A percentile compares a stretch with the other conserved stretches of the same genome.
These are phyloP conservation scores for Starmerella etchellsii DNA, from an alignment of 805 yeast genomes.

Conservation along the genomic window DNA sequence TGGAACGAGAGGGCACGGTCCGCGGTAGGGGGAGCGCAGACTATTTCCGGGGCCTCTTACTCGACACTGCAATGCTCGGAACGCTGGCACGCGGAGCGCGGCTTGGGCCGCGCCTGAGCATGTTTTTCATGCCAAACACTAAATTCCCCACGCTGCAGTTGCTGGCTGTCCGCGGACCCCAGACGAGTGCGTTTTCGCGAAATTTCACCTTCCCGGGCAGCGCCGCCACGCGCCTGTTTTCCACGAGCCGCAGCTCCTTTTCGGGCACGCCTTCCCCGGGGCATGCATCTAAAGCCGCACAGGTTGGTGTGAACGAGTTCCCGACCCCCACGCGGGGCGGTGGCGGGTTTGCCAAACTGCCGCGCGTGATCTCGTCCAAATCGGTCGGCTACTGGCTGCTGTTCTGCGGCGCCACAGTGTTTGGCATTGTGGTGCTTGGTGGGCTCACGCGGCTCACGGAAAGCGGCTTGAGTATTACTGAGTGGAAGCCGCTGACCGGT, in stretches of 20 bases:
- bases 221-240: background rate
- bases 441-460: conserved; percentile 93
- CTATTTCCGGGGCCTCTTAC: no score
- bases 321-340: conserved; percentile 11
- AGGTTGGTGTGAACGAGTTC: conserved; percentile 16
- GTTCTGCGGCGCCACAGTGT: conserved; percentile 76
- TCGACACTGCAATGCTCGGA: no score
- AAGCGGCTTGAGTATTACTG: conserved; percentile 90
- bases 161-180: background rate
- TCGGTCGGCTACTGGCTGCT: conserved; percentile 77
- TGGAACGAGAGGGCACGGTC: no score
- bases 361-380: conserved; percentile 35
- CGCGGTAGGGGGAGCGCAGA: no score
- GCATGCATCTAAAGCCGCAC: background rate
- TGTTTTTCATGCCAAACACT: conserved; percentile 1
- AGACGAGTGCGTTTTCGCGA: background rate
- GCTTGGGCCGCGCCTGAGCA: background rate
- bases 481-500: conserved; percentile 98
- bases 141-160: background rate
- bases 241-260: background rate
- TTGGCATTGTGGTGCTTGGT: conserved; percentile 92
- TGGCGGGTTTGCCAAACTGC: conserved; percentile 7
- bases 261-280: background rate
- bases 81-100: no score
- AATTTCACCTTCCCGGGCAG: background rate